phyloP scores from a whole-genome alignment of 228 moss, liverwort and hornwort genomes.

The Sphagnum magellanicum region DNA sequence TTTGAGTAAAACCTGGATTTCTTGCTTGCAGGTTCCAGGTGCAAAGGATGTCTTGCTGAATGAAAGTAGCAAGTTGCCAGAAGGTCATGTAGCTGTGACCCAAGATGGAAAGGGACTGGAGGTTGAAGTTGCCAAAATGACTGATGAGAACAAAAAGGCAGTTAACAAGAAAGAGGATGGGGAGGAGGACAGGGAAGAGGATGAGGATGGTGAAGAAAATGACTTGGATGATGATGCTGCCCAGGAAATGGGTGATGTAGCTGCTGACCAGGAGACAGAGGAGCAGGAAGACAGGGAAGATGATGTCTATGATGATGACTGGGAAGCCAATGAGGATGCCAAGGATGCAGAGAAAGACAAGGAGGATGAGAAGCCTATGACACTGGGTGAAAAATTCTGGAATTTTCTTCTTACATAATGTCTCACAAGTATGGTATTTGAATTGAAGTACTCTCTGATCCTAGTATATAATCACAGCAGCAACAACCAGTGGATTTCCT shows the following conservation, averaged over 20 bases:
- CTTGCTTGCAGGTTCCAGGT: no score
- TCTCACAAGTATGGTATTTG: no score
- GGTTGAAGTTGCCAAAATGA: constrained; percentile 8
- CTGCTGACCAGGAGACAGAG: no score
- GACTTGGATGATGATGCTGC: no score
- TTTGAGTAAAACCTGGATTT: no score
- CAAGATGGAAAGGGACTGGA: constrained; percentile 12
- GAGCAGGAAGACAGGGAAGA: no score
- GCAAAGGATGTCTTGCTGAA: neutral
- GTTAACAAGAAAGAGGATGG: constrained; percentile 11
- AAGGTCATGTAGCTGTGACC: constrained; percentile 7
- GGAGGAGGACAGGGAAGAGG: no score
- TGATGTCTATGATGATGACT: constrained; percentile 7
- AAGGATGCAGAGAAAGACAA: constrained; percentile 22
- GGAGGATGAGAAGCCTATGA: constrained; percentile 19
- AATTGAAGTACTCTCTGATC: no score
- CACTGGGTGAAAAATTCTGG: constrained; percentile 51
- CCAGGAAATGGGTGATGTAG: no score
- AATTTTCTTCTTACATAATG: constrained; percentile 46
- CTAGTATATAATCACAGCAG: no score
- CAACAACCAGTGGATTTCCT: no score
- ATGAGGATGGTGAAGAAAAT: no score
- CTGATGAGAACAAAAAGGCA: constrained; percentile 27
- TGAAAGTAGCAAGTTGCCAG: constrained; percentile 1
- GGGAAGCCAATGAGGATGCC: constrained; percentile 16